Base-by-base conservation (phyloP, 2,329 filamentous ascomycete species). In the Botrytis deweyae region DNA sequence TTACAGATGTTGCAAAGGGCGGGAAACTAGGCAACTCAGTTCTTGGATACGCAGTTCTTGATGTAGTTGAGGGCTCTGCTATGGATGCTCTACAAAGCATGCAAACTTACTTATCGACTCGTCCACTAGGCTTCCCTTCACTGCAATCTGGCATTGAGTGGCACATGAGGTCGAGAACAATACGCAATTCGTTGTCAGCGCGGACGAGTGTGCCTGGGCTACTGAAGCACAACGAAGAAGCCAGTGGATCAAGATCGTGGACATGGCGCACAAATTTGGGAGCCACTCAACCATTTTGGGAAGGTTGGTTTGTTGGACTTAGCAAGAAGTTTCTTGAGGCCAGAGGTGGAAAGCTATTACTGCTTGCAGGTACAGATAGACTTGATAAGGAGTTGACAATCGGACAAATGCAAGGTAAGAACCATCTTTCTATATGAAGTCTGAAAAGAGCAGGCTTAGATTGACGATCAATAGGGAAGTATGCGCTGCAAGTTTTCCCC, bases 31-130 rank as follows among this genome's bases (percentile, higher is more conserved):
- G 92, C 1, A 82, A 84, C 55, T 87, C 90, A 40, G 82, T 98
- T 1, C 85, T 98, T 25, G 96, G 93, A 33, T 97, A 95, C 83
- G 93, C 91, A 5, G 95, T 98, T 12, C 86, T 99, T 25, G 96
- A 99, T 83, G 94, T 99, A 7, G 96, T 99, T 42, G 96, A 99
- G 83, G 93, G 96, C 18, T 97, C 93, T 0, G 96, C 96, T 49
- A 95, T 99, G 83, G 96, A 98, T 81, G 95, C 96, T 4, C 86
- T 99, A 71, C 91, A 94, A 82, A 95, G 92, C 82, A 99, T 99
- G 96, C 92, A 96, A 77, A 92, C 91, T 4, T 98, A 98, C 82
- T 87, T 99, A 33, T 91, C 92, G 1, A 94, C 91, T 7, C 88
- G 96, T 36, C 96, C 96, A 0, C 85, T 86, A 14, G 89, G 90